These are phyloP conservation scores for Wakefieldia striispora DNA, from an alignment of 768 basidiomycete genomes.

Conservation along the genomic window DNA sequence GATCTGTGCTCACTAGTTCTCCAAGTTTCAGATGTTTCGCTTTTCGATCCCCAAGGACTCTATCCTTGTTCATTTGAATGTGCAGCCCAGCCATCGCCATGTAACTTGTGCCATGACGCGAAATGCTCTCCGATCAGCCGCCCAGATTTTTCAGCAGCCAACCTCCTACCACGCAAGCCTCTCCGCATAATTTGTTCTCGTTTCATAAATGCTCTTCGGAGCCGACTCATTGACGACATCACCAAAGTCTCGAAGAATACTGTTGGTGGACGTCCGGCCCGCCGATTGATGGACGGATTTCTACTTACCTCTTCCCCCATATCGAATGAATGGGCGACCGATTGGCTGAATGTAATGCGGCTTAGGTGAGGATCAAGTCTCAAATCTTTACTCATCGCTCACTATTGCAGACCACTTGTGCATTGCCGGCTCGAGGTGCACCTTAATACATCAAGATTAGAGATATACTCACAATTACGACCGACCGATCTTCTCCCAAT, in stretches of 20 bases:
- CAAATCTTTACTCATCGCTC: slow-evolving; percentile 7
- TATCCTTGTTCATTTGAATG: slow-evolving; percentile 56
- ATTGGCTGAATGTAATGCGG: slow-evolving; percentile 57
- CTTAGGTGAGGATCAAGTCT: slow-evolving; percentile 39
- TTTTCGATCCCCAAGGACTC: slow-evolving; percentile 47
- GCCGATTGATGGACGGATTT: slow-evolving; percentile 60
- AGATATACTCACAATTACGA: slow-evolving; percentile 62
- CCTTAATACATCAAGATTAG: slow-evolving; percentile 44
- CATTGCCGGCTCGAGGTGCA: slow-evolving; percentile 61
- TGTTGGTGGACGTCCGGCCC: slow-evolving; percentile 35
- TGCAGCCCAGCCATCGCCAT: slow-evolving; percentile 38
- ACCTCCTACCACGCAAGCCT: slow-evolving; percentile 45
- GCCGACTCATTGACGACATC: slow-evolving; percentile 49
- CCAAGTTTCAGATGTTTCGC: slow-evolving; percentile 41
- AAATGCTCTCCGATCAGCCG: slow-evolving; percentile 14
- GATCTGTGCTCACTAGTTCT: slow-evolving; percentile 8
- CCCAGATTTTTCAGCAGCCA: slow-evolving; percentile 30
- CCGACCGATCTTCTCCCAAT: slow-evolving; percentile 60
- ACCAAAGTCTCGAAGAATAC: slow-evolving; percentile 38
- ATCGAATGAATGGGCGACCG: slow-evolving; percentile 59
- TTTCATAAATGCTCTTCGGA: slow-evolving; percentile 67
- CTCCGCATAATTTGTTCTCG: slow-evolving; percentile 39
- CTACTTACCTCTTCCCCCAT: slow-evolving; percentile 47
- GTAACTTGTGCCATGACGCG: slow-evolving; percentile 35
- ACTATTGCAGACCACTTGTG: slow-evolving; percentile 50